phyloP scores from a whole-genome alignment of 768 basidiomycete genomes.

The Neoboletus magnificus region DNA sequence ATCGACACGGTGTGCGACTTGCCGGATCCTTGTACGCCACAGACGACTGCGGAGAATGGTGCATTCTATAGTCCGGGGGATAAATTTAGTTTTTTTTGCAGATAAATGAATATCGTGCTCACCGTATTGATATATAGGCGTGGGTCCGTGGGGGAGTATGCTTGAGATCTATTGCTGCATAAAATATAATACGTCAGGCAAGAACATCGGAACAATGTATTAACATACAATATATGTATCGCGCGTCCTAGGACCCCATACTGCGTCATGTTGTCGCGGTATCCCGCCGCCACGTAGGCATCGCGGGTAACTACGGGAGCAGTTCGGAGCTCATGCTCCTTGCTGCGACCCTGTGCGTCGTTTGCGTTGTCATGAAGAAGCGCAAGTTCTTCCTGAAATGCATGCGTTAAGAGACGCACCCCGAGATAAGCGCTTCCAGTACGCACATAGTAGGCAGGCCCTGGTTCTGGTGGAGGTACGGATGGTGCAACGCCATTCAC shows the following conservation, averaged over 20 bases:
- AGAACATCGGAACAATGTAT: background rate
- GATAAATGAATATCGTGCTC: constrained; percentile 10
- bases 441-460: constrained; percentile 26
- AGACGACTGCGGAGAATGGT: constrained; percentile 71
- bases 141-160: constrained; percentile 39
- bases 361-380: constrained; percentile 28
- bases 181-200: background rate
- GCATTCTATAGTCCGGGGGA: constrained; percentile 47
- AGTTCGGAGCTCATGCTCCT: constrained; percentile 36
- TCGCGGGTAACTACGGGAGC: constrained; percentile 53
- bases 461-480: constrained; percentile 3
- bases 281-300: constrained; percentile 39
- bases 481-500: constrained; percentile 3
- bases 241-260: constrained; percentile 62
- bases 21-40: constrained; percentile 74
- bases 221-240: constrained; percentile 43
- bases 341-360: constrained; percentile 23
- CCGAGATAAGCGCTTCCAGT: background rate
- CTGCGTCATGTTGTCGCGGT: constrained; percentile 40
- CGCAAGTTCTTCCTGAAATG: constrained; percentile 29
- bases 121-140: constrained; percentile 71
- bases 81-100: background rate
- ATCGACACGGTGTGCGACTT: constrained; percentile 73
- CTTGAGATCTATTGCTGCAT: constrained; percentile 32
- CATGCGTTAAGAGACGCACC: background rate